Evolutionary conservation across 257 asterid species (phyloP).

Genomic region (Fraxinus pennsylvanica): DNA sequence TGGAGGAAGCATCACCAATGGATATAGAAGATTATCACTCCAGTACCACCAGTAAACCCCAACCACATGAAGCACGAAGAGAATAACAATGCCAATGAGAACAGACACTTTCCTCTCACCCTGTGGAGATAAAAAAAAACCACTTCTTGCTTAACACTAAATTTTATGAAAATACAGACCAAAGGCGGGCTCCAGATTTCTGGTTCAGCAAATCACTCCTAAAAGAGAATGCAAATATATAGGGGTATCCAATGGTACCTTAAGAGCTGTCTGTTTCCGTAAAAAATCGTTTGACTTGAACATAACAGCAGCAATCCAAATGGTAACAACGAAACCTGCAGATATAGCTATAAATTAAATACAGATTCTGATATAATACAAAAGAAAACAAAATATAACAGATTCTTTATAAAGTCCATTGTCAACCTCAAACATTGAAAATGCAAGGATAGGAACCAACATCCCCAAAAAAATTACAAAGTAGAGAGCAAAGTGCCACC

Average conservation of each 20-base stretch:
- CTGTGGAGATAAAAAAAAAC: conserved; percentile 42
- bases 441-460: neutral
- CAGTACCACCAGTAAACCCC: conserved; percentile 85
- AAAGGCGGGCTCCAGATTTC: conserved; percentile 2
- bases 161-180: neutral
- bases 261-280: conserved; percentile 82
- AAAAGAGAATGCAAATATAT: conserved; percentile 4
- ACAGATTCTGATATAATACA: conserved; percentile 4
- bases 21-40: conserved; percentile 66
- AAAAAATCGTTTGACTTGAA: conserved; percentile 85
- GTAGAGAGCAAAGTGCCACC: neutral
- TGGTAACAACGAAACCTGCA: conserved; percentile 73
- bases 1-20: conserved; percentile 83
- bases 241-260: conserved; percentile 42
- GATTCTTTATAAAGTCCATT: neutral
- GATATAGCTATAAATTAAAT: conserved; percentile 19
- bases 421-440: neutral
- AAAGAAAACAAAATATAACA: neutral
- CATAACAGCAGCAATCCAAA: conserved; percentile 82
- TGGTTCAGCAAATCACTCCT: conserved; percentile 17
- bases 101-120: conserved; percentile 65
- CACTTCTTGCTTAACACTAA: conserved; percentile 25
- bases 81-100: conserved; percentile 49
- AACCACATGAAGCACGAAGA: conserved; percentile 59
- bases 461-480: neutral